Evolutionary conservation across 2,329 filamentous ascomycete species (phyloP).

Genomic region (Penicillium sp.): DNA sequence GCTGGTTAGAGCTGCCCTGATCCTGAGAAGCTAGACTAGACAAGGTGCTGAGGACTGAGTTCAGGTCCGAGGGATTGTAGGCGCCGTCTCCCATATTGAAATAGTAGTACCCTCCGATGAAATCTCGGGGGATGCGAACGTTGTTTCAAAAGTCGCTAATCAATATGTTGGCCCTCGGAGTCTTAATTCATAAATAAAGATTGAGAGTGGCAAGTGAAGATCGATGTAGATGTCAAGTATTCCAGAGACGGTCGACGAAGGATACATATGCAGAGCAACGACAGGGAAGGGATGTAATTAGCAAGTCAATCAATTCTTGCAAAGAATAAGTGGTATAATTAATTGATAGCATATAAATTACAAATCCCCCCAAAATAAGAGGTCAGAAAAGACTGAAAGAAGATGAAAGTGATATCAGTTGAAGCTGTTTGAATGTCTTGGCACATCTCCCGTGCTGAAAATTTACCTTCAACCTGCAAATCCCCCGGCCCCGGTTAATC

Average conservation of each 20-base stretch:
- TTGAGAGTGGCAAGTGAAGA: neutral
- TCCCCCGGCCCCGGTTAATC: slow-evolving; percentile 8
- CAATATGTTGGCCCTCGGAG: neutral
- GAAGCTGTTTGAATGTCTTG: slow-evolving; percentile 24
- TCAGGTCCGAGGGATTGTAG: slow-evolving; percentile 37
- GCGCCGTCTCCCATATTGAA: slow-evolving; percentile 20
- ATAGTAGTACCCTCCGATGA: neutral
- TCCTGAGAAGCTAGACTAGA: slow-evolving; percentile 34
- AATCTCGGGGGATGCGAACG: neutral
- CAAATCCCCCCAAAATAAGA: neutral
- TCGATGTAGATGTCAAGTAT: neutral
- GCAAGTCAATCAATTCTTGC: neutral
- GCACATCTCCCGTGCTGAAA: slow-evolving; percentile 24
- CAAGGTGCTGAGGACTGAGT: slow-evolving; percentile 42
- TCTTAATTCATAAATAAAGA: neutral
- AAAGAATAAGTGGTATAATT: neutral
- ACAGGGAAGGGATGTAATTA: neutral
- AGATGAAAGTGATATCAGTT: neutral
- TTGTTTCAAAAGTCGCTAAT: neutral
- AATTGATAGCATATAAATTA: neutral
- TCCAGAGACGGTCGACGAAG: neutral
- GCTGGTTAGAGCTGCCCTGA: slow-evolving; percentile 6
- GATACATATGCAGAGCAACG: neutral
- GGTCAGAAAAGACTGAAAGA: neutral
- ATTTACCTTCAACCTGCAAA: slow-evolving; percentile 25